Percentiles rank a stretch among this genome's conserved stretches.
These are phyloP conservation scores for Xylaria polymorpha DNA, from an alignment of 2,329 filamentous ascomycete species.

Conservation along the genomic window DNA sequence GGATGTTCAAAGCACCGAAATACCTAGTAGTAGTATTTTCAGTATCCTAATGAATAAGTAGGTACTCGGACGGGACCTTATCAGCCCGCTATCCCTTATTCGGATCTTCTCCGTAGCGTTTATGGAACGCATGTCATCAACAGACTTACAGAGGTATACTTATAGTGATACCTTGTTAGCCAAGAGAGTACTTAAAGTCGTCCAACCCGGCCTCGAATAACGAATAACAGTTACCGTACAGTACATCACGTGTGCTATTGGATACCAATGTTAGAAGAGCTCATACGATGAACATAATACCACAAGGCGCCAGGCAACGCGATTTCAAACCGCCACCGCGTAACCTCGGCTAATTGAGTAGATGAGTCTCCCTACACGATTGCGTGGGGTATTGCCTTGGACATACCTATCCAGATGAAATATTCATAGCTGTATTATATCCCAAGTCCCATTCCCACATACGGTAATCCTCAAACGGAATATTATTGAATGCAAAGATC, in stretches of 20 bases:
- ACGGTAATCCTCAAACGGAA: not conserved
- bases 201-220: not conserved
- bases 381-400: not conserved
- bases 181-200: no score
- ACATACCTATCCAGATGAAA: not conserved
- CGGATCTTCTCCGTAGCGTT: constrained; percentile 18
- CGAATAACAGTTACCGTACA: not conserved
- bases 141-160: not conserved
- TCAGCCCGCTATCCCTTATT: constrained; percentile 25
- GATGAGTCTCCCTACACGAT: not conserved
- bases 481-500: not conserved
- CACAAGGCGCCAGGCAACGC: not conserved
- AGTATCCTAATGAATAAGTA: constrained; percentile 1
- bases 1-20: not conserved
- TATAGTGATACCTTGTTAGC: not conserved
- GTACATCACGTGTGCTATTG: not conserved
- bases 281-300: not conserved
- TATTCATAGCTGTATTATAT: not conserved
- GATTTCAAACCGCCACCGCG: not conserved
- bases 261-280: no score
- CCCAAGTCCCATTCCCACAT: not conserved
- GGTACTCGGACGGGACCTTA: constrained; percentile 21
- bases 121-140: constrained; percentile 13
- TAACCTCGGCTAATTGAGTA: not conserved
- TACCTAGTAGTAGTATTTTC: no score